Percentiles rank a stretch among this genome's conserved stretches.
phyloP scores from a whole-genome alignment of 345 rosid genomes.

The Corchorus capsularis region DNA sequence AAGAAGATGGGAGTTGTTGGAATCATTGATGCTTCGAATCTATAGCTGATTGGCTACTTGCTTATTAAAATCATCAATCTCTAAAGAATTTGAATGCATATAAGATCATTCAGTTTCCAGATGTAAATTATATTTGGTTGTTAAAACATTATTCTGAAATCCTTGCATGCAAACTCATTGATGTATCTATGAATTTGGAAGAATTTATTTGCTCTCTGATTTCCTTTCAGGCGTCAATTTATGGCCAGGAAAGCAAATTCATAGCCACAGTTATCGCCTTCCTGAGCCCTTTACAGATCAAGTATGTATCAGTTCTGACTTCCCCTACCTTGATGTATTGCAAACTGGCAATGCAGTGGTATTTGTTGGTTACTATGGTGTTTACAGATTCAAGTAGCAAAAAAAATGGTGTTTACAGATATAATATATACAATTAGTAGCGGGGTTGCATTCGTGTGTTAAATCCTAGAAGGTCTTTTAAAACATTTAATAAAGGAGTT shows the following conservation, averaged over 20 bases:
- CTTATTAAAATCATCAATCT: constrained; percentile 9
- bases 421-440: too few species aligned
- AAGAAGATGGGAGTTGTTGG: background rate
- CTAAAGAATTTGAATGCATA: background rate
- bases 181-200: too few species aligned
- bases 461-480: too few species aligned
- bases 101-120: too few species aligned
- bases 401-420: too few species aligned
- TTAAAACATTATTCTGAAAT: background rate
- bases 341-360: background rate
- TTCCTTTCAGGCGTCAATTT: constrained; percentile 52
- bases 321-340: background rate
- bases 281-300: constrained; percentile 62
- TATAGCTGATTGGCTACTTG: background rate
- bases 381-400: too few species aligned
- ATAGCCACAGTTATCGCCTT: constrained; percentile 77
- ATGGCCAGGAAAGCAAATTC: constrained; percentile 89
- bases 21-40: background rate
- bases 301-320: constrained; percentile 44
- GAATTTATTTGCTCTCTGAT: background rate
- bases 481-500: too few species aligned
- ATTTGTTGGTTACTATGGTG: background rate
- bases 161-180: background rate
- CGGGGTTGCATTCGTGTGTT: too few species aligned
- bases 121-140: background rate